Evolutionary conservation across 129 eudicot species (phyloP), one percentile per base, ranked within the genome.

Genomic region (Tanacetum coccineum): DNA sequence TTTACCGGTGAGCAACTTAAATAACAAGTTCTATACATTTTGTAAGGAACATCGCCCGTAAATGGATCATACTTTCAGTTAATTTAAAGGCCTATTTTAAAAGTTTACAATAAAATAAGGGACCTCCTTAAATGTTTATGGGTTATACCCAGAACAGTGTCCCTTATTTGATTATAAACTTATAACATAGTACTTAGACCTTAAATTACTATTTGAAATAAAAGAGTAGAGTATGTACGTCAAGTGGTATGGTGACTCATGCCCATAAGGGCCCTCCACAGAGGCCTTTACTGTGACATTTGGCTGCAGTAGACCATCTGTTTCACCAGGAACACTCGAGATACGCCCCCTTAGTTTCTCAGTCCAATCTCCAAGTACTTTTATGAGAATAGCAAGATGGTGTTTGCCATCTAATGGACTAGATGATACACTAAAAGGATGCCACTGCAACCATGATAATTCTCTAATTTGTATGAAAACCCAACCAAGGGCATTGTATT

Each of bases 351-450:
- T 83, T 59, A 90, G 79, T 42, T 80, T 90, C 15, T 66, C 77
- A 13, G 97, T 86, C 97, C 97, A 90, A 25, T 74, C 73, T 26
- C 97, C 97, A 19, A 86, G 88, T 67, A 87, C 91, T 72, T 90
- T 90, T 60, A 87, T 78, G 67, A 84, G 86, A 67, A 90, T 68
- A 5, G 91, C 68, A 55, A 90, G 48, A 80, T 86, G 95, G 71
- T 82, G n/a, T 62, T 87, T 81, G 25, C 95, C 91, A 50, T 78
- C 87, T 13, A 87, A 68, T 50, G 97, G 91, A 49, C 95, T 90
- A 3, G 97, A 87, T 42, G 95, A 87, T 15, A 90, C 95, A 62
- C 95, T 90, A 13, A 90, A 90, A 55, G 97, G 95, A 77, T 90
- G 97, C 97, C 97, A 90, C 51, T 90, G 91, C 64, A 90, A 75